These are phyloP conservation scores for Saturnispora sekii DNA, from an alignment of 805 yeast genomes.

Conservation along the genomic window DNA sequence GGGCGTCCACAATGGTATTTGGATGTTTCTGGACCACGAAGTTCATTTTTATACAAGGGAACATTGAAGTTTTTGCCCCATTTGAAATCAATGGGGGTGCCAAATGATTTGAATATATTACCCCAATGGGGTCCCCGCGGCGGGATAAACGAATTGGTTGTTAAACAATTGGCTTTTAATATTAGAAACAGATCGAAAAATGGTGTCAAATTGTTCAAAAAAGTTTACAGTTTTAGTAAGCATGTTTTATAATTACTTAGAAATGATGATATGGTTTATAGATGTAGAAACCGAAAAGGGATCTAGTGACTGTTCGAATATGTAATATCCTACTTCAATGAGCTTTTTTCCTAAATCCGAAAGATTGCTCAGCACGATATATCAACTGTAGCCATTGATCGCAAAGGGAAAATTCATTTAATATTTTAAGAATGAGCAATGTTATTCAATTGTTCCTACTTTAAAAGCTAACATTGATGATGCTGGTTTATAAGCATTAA, in stretches of 20 bases:
- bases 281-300: too few species aligned
- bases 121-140: conserved; percentile 4
- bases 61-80: conserved; percentile 9
- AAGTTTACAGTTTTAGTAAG: conserved; percentile 1
- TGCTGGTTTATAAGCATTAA: too few species aligned
- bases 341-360: too few species aligned
- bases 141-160: not conserved
- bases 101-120: conserved; percentile 8
- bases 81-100: conserved; percentile 1
- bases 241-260: not conserved
- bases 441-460: too few species aligned
- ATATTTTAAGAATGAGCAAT: too few species aligned
- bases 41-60: conserved; percentile 2
- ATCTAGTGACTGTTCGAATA: too few species aligned
- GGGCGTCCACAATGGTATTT: conserved; percentile 16
- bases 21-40: conserved; percentile 11
- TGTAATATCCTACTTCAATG: too few species aligned
- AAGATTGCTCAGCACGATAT: too few species aligned
- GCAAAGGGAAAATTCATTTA: too few species aligned
- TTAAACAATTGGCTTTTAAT: not conserved
- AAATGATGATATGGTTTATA: too few species aligned
- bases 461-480: too few species aligned
- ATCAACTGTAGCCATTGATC: too few species aligned
- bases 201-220: not conserved
- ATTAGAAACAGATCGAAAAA: not conserved